Base-by-base conservation (phyloP, 768 basidiomycete species). In the Roridomyces roridus region DNA sequence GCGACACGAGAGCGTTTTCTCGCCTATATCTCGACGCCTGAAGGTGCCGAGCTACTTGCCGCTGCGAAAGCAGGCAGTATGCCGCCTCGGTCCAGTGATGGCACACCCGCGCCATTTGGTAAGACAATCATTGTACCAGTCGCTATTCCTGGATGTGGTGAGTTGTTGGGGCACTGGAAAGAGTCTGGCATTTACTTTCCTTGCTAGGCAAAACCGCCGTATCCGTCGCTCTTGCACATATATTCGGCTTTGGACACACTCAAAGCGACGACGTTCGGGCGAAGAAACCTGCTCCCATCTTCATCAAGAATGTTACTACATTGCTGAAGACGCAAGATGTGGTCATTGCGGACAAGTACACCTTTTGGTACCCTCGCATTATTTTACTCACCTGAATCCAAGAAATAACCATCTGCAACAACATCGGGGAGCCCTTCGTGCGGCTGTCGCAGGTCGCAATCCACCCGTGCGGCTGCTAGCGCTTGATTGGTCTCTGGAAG, bases 261-360 rank as follows among this genome's bases (percentile, higher is more conserved):
- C 97, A 98, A 69, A 93, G 90, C 66, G 97, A 99, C 69, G 93
- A 98, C 66, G 82, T 98, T 5, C 76, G 79, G 36, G 81, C 70
- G 34, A 98, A 94, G 74, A 94, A 88, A 69, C 48, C 89, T 2
- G 93, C 80, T 0, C 79, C 86, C 0, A 58, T 69, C 3, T 96
- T 96, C 68, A 67, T 92, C 47, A 86, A 77, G 67, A 94, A 91
- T 53, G 89, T 96, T 35, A 66, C 74, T 15, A 67, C 74, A 0
- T 77, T 90, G 3, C 76, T 97, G 26, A 68, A 81, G 46, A 77
- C 69, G 0, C 74, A 90, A 41, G 80, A 90, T 53, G 84, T 97
- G 1, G 95, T 98, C n/a, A 92, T 92, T 59, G 95, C 96, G 20
- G 96, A 98, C 73, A 92, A 92, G 95, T 93, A 63, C 50, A 85